Evolutionary conservation across 2,329 filamentous ascomycete species (phyloP), one percentile per base, ranked within the genome.

Genomic region (Metarhizium sp.): DNA sequence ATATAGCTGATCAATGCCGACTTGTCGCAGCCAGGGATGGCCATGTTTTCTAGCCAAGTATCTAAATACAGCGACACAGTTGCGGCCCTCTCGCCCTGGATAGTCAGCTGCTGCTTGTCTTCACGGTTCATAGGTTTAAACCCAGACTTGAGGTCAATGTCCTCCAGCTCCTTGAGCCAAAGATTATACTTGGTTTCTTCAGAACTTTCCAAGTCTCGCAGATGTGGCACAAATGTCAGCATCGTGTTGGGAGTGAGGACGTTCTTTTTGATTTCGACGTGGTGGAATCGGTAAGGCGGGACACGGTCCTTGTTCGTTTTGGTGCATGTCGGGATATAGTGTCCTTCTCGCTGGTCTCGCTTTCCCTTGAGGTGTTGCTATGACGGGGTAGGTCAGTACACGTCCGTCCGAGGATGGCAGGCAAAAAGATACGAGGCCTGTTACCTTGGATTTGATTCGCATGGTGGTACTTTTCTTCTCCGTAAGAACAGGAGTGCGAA

Each of bases 211-310:
- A 84, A 69, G 58, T 84, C 81, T 53, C 78, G 75, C 52, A 84
- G 67, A 64, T 83, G 79, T 14, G 81, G 81, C 14, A 83, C 78
- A 63, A 82, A 84, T 36, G 78, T 81, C 53, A 83, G 71, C 71
- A 80, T 79, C 1, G 80, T 82, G 62, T 82, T 81, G 3, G 80
- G 79, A 0, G 80, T 80, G 34, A 83, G 71, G 40, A 84, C 76
- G 55, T 83, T 84, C 63, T 79, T 81, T 63, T 72, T 74, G 52
- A 84, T 81, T 62, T 82, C 78, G 42, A 83, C 77, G 57, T 83
- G 79, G 60, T 84, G 81, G 59, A 82, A 83, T 34, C 77, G 71
- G 62, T 84, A 84, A 30, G 70, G 69, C n/a, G 81, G 81, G 8
- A 82, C 80, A n/a, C 75, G 71, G 20, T 76, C 72, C 59, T 73